These are phyloP conservation scores for Microcyclospora pomicola DNA, from an alignment of 2,329 filamentous ascomycete genomes.

Conservation along the genomic window DNA sequence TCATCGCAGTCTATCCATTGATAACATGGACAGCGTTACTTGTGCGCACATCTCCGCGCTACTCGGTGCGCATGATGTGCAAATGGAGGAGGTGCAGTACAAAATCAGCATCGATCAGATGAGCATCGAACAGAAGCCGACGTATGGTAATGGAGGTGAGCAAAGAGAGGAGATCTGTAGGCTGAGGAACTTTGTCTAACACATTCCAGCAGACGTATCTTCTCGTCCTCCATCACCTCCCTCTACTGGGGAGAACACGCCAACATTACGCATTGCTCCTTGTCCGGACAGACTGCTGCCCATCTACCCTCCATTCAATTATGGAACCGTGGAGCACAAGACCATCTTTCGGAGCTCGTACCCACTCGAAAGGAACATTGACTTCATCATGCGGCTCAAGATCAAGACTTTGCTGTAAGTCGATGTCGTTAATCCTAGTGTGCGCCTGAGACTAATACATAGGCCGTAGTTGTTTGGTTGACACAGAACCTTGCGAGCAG, in stretches of 20 bases:
- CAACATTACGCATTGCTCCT: constrained; percentile 8
- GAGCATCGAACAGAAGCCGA: no score
- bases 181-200: no score
- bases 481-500: constrained; percentile 31
- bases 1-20: no score
- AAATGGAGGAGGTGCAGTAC: no score
- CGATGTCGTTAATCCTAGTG: neutral
- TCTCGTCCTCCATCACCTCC: constrained; percentile 17
- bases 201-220: constrained; percentile 3
- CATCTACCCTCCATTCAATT: constrained; percentile 51
- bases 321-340: constrained; percentile 57
- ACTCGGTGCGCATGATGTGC: no score
- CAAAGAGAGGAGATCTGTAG: no score
- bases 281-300: constrained; percentile 25
- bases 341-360: constrained; percentile 72
- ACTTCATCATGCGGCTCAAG: constrained; percentile 51
- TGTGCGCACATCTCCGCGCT: no score
- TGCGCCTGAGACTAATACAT: constrained; percentile 18
- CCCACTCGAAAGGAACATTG: constrained; percentile 55
- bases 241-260: constrained; percentile 9
- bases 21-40: no score
- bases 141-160: no score
- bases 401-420: constrained; percentile 69
- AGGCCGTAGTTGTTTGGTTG: constrained; percentile 33
- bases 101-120: no score